phyloP scores from a whole-genome alignment of 345 rosid genomes.

The Arabidopsis suecica region DNA sequence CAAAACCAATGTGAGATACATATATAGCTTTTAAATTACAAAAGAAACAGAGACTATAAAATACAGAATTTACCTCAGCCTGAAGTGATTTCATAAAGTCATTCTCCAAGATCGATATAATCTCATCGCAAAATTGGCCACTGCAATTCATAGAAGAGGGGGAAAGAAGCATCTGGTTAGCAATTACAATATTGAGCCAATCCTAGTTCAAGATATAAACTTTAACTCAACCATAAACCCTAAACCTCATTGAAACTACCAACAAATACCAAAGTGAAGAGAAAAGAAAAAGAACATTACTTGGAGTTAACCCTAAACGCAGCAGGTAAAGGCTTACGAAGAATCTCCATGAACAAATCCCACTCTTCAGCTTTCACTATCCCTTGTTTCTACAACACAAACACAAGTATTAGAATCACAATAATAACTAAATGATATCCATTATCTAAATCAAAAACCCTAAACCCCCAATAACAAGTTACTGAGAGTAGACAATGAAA shows the following conservation, averaged over 20 bases:
- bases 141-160: slow-evolving; percentile 51
- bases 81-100: slow-evolving; percentile 79
- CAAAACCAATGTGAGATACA: background rate
- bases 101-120: slow-evolving; percentile 73
- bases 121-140: slow-evolving; percentile 77
- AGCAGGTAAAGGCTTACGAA: slow-evolving; percentile 82
- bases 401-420: background rate
- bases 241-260: slow-evolving; percentile 14
- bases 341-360: slow-evolving; percentile 71
- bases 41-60: slow-evolving; percentile 10
- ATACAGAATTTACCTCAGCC: slow-evolving; percentile 54
- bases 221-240: slow-evolving; percentile 14
- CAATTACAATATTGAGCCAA: background rate
- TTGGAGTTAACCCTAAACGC: slow-evolving; percentile 91
- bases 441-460: background rate
- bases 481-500: background rate
- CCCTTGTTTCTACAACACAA: slow-evolving; percentile 64
- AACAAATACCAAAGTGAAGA: background rate
- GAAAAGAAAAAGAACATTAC: slow-evolving; percentile 37
- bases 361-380: slow-evolving; percentile 77
- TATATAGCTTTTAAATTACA: background rate
- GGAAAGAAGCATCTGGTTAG: background rate
- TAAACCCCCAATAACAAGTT: slow-evolving; percentile 8
- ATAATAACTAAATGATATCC: background rate
- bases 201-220: slow-evolving; percentile 1